Conservation (phyloP, 768 basidiomycete species). For the Pleurotus tuber-regium region DNA sequence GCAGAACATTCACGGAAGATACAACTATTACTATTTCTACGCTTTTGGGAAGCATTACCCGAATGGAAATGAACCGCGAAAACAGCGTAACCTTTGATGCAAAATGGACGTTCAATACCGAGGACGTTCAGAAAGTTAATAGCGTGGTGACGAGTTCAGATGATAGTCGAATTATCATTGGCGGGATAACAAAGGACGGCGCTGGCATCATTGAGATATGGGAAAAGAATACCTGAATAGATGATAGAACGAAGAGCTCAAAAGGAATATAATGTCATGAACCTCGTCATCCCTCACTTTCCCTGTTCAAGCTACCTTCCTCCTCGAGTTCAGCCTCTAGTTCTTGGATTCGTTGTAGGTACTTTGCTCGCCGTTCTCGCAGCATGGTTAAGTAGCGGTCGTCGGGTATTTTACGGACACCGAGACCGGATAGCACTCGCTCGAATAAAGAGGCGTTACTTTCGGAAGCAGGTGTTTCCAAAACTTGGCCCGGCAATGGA, state of each 20-base stretch:
- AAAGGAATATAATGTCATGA: conserved; percentile 6
- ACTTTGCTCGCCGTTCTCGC: conserved; percentile 50
- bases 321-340: conserved; percentile 44
- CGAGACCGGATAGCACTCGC: conserved; percentile 42
- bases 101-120: conserved; percentile 44
- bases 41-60: conserved; percentile 55
- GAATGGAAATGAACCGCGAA: conserved; percentile 43
- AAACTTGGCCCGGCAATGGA: conserved; percentile 14
- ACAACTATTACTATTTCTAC: conserved; percentile 54
- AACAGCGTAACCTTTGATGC: conserved; percentile 38
- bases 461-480: conserved; percentile 12
- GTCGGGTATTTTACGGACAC: conserved; percentile 60
- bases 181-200: conserved; percentile 56
- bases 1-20: conserved; percentile 49
- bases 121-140: conserved; percentile 61
- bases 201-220: conserved; percentile 67
- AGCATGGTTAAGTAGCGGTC: conserved; percentile 68
- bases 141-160: conserved; percentile 40
- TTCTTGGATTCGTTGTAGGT: conserved; percentile 56
- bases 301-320: conserved; percentile 21
- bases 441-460: conserved; percentile 24
- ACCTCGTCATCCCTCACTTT: no score
- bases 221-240: conserved; percentile 31
- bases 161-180: conserved; percentile 50
- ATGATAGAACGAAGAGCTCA: conserved; percentile 2